Evolutionary conservation across 2,329 filamentous ascomycete genomes (phyloP), one percentile per base, ranked within the genome.

Genomic region (Zelopaecilomyces penicillatus): DNA sequence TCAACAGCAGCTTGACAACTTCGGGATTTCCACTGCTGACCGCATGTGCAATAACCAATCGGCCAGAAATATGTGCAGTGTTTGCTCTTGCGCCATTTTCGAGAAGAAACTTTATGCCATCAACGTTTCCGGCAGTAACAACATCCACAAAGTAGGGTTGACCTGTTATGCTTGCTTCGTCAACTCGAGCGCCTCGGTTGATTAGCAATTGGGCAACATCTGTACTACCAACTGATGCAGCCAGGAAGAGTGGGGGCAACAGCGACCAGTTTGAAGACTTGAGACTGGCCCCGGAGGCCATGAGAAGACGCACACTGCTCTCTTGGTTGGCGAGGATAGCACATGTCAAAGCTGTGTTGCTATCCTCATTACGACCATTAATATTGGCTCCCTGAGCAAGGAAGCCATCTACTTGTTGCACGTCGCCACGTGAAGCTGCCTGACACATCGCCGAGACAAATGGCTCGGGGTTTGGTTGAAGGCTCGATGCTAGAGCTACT

Each of bases 371-470:
- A n/a, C 57, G 54, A 4, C 64, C 63, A 42, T 65, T 60, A 29
- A 65, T 56, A 33, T 62, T 64, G 32, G 59, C 62, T 5, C 65
- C 65, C 38, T 65, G 59, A 3, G 52, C 47, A 7, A 67, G 47
- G 12, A 67, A 52, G 0, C 57, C 61, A 1, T 52, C 55, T 35
- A 65, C 56, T 19, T 66, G 64, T 8, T 52, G 51, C 1, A 61
- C 46, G n/a, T 66, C 60, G 0, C 65, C 64, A 2, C 54, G 51
- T 1, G 57, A 50, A 3, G 58, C 55, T 1, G 64, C 65, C 31
- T 65, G 55, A 11, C 64, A 67, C 12, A 66, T 57, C 1, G 64
- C 62, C 1, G 61, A 59, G 1, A 63, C 64, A 4, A 67, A 46
- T 1, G 64, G 65, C 10, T 65, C 64, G 0, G 65, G 63, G n/a